Conservation (phyloP, 768 basidiomycete species). For the Termitomyces sp. region DNA sequence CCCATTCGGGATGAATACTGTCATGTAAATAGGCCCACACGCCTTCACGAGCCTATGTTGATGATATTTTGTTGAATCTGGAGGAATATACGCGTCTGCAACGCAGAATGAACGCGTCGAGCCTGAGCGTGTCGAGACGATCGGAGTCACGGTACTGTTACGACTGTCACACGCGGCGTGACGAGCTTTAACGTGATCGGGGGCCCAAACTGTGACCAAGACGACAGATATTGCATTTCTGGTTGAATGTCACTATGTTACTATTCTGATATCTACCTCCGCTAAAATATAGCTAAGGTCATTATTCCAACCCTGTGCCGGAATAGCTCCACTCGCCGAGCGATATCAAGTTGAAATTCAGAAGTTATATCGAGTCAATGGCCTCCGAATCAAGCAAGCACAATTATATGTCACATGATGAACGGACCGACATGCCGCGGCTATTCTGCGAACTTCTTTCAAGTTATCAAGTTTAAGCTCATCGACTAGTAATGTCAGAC, state of each 20-base stretch:
- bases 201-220: no score
- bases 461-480: no score
- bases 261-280: no score
- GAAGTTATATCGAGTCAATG: not conserved
- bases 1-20: constrained; percentile 17
- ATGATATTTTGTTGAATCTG: not conserved
- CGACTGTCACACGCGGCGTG: not conserved
- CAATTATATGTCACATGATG: not conserved
- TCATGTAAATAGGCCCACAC: not conserved
- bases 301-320: no score
- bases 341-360: no score
- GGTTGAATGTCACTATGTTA: no score
- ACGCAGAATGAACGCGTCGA: constrained; percentile 4
- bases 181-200: not conserved
- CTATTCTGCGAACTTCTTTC: no score
- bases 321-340: not conserved
- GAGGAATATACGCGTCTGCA: not conserved
- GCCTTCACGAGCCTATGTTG: not conserved
- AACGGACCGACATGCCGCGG: not conserved
- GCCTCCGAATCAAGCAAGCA: not conserved
- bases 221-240: no score
- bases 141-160: not conserved
- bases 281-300: no score
- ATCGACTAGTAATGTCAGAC: not conserved
- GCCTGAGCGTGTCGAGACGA: not conserved